Base-by-base conservation (phyloP, 2,329 filamentous ascomycete genomes). In the Neodidymelliopsis sp. region DNA sequence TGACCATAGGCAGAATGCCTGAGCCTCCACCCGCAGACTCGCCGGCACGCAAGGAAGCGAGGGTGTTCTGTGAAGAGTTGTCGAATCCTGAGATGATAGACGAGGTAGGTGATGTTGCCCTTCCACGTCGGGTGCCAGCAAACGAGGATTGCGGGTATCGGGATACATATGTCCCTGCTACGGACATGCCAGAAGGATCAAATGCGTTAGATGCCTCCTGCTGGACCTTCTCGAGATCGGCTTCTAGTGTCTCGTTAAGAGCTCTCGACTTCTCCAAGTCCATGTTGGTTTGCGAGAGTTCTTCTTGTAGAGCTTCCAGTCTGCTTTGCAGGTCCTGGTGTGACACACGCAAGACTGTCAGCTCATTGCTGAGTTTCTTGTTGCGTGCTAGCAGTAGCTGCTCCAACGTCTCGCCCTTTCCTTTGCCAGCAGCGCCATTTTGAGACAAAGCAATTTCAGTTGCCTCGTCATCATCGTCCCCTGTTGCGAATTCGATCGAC, bases 21-120 rank as follows among this genome's bases (percentile, higher is more conserved):
- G 90, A 90, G 2, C 90, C 90, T 43, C 89, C 83, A 23, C 88
- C 89, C 45, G 87, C 81, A 7, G 86, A 79, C 54, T 86, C 83
- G 35, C 91, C 62, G 2, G 81, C 81, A 23, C 84, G 81, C 18
- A 87, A 75, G 6, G 82, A 76, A 28, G 86, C 84, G 58, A 87
- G 76, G 11, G 78, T 79, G 52, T 49, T 64, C 37, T 64, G 63
- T 4, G 63, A 61, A 6, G 60, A 49, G 39, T 67, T 64, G 49
- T 96, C 90, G 67, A 97, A 91, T n/a, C 94, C 94, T 52, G 92
- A 97, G 63, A 99, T 97, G 64, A 99, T 97, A 15, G 93, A 97
- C 4, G 93, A 97, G 1, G 94, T 97, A 0, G 94, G 95, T 2
- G 94, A 97, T 20, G 47, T 50, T 12, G 88, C 84, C 22, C 88